Conservation (phyloP, 2,329 filamentous ascomycete species). For the Zymoseptoria crescenta region DNA sequence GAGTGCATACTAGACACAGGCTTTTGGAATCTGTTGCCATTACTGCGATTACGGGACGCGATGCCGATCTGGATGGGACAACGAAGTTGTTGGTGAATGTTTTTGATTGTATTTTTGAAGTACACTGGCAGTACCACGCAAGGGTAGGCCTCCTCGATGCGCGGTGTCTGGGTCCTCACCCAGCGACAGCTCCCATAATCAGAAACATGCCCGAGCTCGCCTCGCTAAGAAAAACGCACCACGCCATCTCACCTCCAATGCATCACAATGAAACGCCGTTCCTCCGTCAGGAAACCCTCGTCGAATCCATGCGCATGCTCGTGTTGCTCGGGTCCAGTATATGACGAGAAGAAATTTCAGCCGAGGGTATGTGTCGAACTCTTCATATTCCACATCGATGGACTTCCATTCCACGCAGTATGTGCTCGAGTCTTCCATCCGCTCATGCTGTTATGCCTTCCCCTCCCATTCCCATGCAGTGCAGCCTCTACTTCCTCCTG, state of each 20-base stretch:
- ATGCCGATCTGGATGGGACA: neutral
- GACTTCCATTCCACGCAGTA: neutral
- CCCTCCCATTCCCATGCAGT: conserved; percentile 21
- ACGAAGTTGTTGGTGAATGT: conserved; percentile 3
- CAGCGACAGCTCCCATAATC: conserved; percentile 11
- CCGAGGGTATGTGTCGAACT: neutral
- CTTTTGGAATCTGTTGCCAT: neutral
- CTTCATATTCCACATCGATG: neutral
- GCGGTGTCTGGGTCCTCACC: conserved; percentile 22
- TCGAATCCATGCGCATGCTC: neutral
- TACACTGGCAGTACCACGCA: conserved; percentile 26
- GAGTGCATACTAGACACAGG: neutral
- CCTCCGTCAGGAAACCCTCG: neutral
- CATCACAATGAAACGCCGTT: conserved; percentile 1
- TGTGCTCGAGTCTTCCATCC: neutral
- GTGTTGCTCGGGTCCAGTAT: neutral
- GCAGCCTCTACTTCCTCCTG: conserved; percentile 88
- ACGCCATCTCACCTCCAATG: conserved; percentile 24
- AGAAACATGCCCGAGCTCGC: conserved; percentile 18
- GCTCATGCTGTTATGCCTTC: conserved; percentile 2
- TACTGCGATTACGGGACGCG: neutral
- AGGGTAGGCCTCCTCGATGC: conserved; percentile 41
- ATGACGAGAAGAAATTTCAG: neutral
- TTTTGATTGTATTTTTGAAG: conserved; percentile 9
- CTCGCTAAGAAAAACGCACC: conserved; percentile 11